These are phyloP conservation scores for Stellera chamaejasme DNA, from an alignment of 345 rosid genomes.

Conservation along the genomic window DNA sequence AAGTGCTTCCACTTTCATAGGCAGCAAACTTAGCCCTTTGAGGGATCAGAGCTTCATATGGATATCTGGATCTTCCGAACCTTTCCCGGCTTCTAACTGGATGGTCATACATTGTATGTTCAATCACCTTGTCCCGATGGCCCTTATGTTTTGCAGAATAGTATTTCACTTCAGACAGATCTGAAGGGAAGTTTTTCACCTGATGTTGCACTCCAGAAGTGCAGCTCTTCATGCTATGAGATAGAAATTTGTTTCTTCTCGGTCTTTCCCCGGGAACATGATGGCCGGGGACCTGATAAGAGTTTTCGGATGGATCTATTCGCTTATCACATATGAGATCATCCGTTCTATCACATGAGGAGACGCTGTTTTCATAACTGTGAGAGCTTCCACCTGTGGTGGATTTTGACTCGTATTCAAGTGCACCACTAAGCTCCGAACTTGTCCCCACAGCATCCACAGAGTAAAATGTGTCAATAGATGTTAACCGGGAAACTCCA, in stretches of 20 bases:
- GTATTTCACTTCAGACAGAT: constrained; percentile 20
- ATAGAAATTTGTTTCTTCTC: constrained; percentile 24
- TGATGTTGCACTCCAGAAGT: constrained; percentile 20
- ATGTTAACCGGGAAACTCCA: constrained; percentile 10
- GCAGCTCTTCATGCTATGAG: constrained; percentile 17
- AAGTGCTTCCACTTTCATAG: constrained; percentile 38
- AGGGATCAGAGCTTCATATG: constrained; percentile 27
- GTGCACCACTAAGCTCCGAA: constrained; percentile 35
- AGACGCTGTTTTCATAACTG: constrained; percentile 64
- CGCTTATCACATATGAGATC: constrained; percentile 35
- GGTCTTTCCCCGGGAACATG: constrained; percentile 26
- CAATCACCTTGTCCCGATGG: constrained; percentile 27
- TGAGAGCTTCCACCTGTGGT: constrained; percentile 39
- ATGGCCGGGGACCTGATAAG: constrained; percentile 18
- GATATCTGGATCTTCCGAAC: constrained; percentile 29
- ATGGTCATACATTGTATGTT: constrained; percentile 25
- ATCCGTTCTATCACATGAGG: constrained; percentile 60
- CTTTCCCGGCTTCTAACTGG: constrained; percentile 32
- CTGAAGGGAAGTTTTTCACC: constrained; percentile 22
- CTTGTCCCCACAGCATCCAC: constrained; percentile 26
- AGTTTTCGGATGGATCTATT: constrained; percentile 18
- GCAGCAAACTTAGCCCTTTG: constrained; percentile 27
- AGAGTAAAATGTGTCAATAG: constrained; percentile 27
- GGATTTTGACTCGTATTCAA: constrained; percentile 26
- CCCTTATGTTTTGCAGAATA: constrained; percentile 20